These are phyloP conservation scores for Houttuynia cordata DNA, from an alignment of 164 flowering plant species.

Conservation along the genomic window DNA sequence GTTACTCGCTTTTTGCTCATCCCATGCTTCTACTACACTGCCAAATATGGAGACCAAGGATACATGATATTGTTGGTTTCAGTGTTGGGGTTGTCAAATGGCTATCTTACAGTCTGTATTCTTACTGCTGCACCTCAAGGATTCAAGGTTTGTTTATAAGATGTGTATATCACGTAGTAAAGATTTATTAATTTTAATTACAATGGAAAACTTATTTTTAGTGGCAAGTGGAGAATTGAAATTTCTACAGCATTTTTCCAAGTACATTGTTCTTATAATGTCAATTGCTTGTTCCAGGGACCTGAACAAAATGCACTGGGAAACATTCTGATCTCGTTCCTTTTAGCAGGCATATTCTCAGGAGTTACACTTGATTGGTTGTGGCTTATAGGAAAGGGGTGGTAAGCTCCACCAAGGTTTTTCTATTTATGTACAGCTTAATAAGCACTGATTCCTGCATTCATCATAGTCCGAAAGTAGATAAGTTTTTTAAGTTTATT, in stretches of 20 bases:
- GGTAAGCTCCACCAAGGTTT: constrained; percentile 10
- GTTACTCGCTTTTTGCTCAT: constrained; percentile 47
- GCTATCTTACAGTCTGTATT: constrained; percentile 53
- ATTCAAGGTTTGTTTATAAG: constrained; percentile 32
- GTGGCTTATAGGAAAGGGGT: constrained; percentile 35
- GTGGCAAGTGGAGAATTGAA: neutral
- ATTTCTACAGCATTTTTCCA: neutral
- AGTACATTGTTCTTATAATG: neutral
- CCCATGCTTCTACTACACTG: constrained; percentile 75
- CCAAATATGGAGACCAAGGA: constrained; percentile 60
- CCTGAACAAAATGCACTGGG: constrained; percentile 68
- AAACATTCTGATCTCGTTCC: constrained; percentile 36
- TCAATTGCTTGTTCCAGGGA: constrained; percentile 28
- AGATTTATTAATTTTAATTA: neutral
- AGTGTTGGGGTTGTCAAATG: constrained; percentile 45
- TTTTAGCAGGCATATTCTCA: constrained; percentile 36
- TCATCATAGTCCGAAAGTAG: too few relatives aligned
- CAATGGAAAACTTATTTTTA: too few relatives aligned
- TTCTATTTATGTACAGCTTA: neutral
- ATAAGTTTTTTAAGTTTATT: too few relatives aligned
- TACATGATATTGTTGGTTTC: constrained; percentile 55
- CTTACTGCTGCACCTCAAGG: constrained; percentile 52
- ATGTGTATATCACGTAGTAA: neutral
- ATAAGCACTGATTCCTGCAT: too few relatives aligned
- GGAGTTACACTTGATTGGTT: constrained; percentile 57